Percentiles rank a stretch among this genome's conserved stretches.
Conservation (phyloP, 2,329 filamentous ascomycete genomes). For the Aspergillus luchuensis region DNA sequence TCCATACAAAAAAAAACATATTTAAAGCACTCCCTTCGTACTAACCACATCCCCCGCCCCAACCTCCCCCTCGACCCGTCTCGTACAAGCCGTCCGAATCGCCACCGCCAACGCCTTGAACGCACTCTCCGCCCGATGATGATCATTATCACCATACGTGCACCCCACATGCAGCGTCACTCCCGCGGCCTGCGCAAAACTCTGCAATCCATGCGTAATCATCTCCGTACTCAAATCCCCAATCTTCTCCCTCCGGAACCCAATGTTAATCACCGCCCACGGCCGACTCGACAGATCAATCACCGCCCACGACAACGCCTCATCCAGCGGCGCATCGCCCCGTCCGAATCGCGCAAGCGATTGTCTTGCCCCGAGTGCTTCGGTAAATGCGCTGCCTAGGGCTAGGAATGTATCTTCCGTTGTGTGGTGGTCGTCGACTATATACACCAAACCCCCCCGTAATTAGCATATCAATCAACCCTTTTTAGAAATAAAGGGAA, state of each 20-base stretch:
- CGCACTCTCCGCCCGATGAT: constrained; percentile 92
- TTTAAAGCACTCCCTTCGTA: constrained; percentile 84
- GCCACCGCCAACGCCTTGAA: constrained; percentile 96
- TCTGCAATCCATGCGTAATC: constrained; percentile 93
- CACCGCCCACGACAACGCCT: constrained; percentile 89
- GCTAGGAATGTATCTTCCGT: constrained; percentile 94
- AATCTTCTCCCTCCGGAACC: constrained; percentile 86
- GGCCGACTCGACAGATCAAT: constrained; percentile 94
- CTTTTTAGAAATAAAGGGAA: no score
- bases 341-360: constrained; percentile 89
- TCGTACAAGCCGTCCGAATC: constrained; percentile 72
- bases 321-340: constrained; percentile 91
- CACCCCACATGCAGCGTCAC: constrained; percentile 96
- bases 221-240: constrained; percentile 93
- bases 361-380: constrained; percentile 72
- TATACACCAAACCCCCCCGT: background rate
- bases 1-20: background rate
- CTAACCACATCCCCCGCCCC: constrained; percentile 92
- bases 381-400: constrained; percentile 80
- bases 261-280: constrained; percentile 79
- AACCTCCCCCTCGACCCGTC: constrained; percentile 72
- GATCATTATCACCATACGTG: constrained; percentile 87
- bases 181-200: constrained; percentile 86
- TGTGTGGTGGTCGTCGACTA: constrained; percentile 98
- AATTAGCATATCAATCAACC: no score